These are phyloP conservation scores for Clarkia xantiana DNA, from an alignment of 345 rosid genomes.

Conservation along the genomic window DNA sequence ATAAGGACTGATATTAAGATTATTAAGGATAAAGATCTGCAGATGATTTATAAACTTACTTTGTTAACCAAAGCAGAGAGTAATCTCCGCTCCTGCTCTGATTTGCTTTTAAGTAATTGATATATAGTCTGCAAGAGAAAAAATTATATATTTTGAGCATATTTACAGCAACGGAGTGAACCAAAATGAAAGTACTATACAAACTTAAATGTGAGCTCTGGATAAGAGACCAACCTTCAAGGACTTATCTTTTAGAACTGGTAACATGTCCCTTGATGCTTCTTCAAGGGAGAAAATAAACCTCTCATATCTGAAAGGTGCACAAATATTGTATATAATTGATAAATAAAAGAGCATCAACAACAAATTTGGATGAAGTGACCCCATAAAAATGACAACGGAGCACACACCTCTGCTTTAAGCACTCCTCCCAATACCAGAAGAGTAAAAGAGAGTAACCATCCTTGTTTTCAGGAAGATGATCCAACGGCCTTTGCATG, in stretches of 20 bases:
- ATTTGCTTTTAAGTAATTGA: constrained; percentile 62
- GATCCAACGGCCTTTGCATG: constrained; percentile 55
- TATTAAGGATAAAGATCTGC: constrained; percentile 4
- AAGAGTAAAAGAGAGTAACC: constrained; percentile 81
- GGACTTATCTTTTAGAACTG: constrained; percentile 72
- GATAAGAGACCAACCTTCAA: constrained; percentile 41
- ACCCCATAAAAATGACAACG: too few species aligned
- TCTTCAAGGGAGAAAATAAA: constrained; percentile 76
- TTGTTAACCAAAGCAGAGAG: constrained; percentile 81
- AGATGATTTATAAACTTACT: constrained; percentile 25
- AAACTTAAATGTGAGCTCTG: not conserved
- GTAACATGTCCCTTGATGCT: constrained; percentile 85
- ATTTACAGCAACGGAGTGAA: not conserved
- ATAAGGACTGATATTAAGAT: not conserved
- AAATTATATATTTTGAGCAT: not conserved
- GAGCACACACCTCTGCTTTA: constrained; percentile 65
- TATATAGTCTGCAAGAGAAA: constrained; percentile 53
- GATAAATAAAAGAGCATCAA: too few species aligned
- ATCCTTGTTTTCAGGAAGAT: constrained; percentile 74
- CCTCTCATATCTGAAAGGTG: constrained; percentile 49
- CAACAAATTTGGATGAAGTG: too few species aligned
- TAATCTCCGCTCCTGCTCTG: constrained; percentile 86
- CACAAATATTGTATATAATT: not conserved
- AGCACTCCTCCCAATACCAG: constrained; percentile 98
- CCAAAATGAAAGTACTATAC: not conserved